phyloP scores from a whole-genome alignment of 192 early-diverging fungal species.

The Backusella liffmaniae region DNA sequence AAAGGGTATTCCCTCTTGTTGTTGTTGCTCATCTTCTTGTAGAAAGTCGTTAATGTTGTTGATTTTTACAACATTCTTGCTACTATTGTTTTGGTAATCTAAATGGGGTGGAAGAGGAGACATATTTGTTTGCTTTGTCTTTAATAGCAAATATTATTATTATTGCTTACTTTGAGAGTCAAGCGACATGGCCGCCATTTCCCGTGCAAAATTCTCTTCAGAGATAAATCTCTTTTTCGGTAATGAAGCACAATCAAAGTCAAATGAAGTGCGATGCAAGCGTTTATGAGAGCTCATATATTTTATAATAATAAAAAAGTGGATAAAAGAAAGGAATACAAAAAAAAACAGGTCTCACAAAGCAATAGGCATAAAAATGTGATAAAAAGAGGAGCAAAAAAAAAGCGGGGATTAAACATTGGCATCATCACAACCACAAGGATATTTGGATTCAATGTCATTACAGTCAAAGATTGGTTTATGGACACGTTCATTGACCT shows the following conservation, averaged over 20 bases:
- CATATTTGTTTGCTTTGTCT: not conserved
- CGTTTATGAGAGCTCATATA: constrained; percentile 5
- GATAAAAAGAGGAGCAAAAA: not conserved
- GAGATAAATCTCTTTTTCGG: constrained; percentile 21
- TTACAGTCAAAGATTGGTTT: constrained; percentile 85
- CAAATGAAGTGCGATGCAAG: not conserved
- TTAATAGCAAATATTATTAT: not conserved
- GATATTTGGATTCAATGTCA: constrained; percentile 71
- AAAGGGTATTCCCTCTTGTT: not conserved
- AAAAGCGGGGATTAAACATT: not conserved
- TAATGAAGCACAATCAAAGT: not conserved
- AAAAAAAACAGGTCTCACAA: no score
- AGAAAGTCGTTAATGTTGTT: constrained; percentile 23
- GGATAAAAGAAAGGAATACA: no score
- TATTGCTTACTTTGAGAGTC: constrained; percentile 4
- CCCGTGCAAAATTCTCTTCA: constrained; percentile 25
- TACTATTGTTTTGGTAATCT: not conserved
- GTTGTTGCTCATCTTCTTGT: constrained; percentile 17
- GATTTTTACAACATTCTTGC: not conserved
- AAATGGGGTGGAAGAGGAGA: not conserved
- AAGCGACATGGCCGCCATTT: constrained; percentile 36
- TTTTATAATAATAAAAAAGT: not conserved
- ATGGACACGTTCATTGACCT: constrained; percentile 82
- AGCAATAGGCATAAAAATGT: no score
- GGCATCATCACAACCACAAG: constrained; percentile 81